phyloP scores from a whole-genome alignment of 106 monocot species.

The Acorus gramineus region DNA sequence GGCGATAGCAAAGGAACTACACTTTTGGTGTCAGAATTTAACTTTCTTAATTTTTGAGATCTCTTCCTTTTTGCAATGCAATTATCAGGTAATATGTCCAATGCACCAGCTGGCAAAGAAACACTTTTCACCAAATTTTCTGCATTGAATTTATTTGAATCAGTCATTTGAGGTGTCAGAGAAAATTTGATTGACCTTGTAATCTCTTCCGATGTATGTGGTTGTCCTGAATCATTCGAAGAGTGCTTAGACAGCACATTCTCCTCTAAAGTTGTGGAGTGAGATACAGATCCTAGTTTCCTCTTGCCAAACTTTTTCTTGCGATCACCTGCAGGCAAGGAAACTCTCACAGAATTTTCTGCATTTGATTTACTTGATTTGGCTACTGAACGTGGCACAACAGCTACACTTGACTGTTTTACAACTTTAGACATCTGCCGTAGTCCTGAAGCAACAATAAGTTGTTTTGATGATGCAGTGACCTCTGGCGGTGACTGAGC shows the following conservation, averaged over 20 bases:
- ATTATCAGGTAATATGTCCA: conserved; percentile 11
- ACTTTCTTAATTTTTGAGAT: conserved; percentile 20
- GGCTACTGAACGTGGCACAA: no score
- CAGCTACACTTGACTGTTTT: no score
- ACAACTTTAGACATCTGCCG: conserved; percentile 8
- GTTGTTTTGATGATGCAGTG: conserved; percentile 14
- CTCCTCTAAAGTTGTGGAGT: conserved; percentile 3
- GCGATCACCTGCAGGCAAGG: no score
- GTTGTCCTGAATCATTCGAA: conserved; percentile 5
- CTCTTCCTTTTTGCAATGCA: conserved; percentile 10
- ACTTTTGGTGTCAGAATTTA: neutral
- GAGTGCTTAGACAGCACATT: conserved; percentile 12
- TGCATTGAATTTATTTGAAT: neutral
- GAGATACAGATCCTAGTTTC: conserved; percentile 11
- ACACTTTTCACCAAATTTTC: conserved; percentile 2
- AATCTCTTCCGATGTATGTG: no score
- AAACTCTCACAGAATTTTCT: no score
- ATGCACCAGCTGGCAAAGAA: conserved; percentile 1
- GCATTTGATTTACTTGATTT: no score
- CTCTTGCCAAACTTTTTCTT: conserved; percentile 22
- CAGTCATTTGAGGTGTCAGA: neutral
- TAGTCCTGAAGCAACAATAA: conserved; percentile 4
- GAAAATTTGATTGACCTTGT: no score
- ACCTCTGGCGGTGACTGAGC: conserved; percentile 5
- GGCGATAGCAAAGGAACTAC: neutral